These are phyloP conservation scores for Didymella glomerata DNA, from an alignment of 2,329 filamentous ascomycete genomes.

Conservation along the genomic window DNA sequence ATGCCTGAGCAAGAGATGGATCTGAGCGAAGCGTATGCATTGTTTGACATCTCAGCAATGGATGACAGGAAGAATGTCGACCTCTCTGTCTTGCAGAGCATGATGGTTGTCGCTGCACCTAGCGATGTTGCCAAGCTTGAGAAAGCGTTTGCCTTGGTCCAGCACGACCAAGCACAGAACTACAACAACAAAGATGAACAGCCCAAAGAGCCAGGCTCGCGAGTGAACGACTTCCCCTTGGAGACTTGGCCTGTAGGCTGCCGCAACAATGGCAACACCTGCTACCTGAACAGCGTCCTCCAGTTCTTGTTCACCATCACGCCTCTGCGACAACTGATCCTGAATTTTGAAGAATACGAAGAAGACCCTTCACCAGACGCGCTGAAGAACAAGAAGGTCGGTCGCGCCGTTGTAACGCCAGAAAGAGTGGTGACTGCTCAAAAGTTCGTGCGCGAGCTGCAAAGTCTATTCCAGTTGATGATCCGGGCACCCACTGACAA, in stretches of 20 bases:
- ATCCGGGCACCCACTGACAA: constrained; percentile 68
- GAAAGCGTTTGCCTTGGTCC: constrained; percentile 59
- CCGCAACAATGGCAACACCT: constrained; percentile 95
- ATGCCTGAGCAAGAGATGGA: constrained; percentile 63
- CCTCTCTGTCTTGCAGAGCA: constrained; percentile 49
- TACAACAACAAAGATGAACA: constrained; percentile 27
- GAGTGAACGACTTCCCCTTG: constrained; percentile 45
- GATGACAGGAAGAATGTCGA: constrained; percentile 61
- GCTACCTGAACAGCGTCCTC: constrained; percentile 94
- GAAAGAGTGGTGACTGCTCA: constrained; percentile 69
- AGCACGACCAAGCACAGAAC: constrained; percentile 40
- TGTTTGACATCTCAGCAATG: constrained; percentile 59
- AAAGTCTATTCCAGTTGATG: constrained; percentile 74
- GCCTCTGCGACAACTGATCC: constrained; percentile 79
- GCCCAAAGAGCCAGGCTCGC: constrained; percentile 25
- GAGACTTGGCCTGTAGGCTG: constrained; percentile 80
- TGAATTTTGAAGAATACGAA: constrained; percentile 75
- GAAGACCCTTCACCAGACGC: constrained; percentile 71
- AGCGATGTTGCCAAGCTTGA: constrained; percentile 56
- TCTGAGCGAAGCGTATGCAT: constrained; percentile 48
- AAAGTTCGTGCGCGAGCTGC: constrained; percentile 79
- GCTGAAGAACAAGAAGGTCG: constrained; percentile 74
- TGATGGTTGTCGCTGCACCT: constrained; percentile 52
- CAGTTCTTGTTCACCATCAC: constrained; percentile 94
- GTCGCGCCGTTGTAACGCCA: constrained; percentile 71